Conservation (phyloP, 208 protist genomes). For the Trypanosoma congolense region DNA sequence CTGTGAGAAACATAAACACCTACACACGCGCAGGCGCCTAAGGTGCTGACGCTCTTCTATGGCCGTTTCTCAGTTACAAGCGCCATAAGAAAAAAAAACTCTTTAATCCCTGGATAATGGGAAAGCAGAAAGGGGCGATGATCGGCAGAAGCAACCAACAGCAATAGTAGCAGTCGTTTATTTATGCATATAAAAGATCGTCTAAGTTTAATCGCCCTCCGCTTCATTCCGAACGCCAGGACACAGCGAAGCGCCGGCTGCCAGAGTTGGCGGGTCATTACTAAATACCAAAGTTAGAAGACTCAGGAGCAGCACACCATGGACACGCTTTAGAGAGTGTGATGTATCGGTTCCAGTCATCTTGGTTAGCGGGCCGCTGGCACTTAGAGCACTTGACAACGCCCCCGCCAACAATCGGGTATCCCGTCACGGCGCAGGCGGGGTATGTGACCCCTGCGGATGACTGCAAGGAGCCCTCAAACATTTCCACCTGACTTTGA, state of each 20-base stretch:
- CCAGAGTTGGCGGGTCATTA: neutral
- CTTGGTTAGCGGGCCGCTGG: constrained; percentile 79
- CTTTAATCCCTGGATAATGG: too few relatives aligned
- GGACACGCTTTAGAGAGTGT: constrained; percentile 77
- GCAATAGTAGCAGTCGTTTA: constrained; percentile 8
- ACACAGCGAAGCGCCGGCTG: too few relatives aligned
- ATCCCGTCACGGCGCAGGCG: constrained; percentile 88
- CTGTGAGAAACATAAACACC: too few relatives aligned
- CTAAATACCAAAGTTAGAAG: constrained; percentile 64
- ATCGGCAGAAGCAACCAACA: neutral
- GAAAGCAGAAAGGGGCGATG: neutral
- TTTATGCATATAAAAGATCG: too few relatives aligned
- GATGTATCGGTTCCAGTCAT: constrained; percentile 90
- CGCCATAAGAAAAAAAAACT: too few relatives aligned
- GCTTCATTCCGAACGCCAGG: too few relatives aligned
- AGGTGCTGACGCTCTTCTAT: too few relatives aligned
- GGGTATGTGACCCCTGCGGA: constrained; percentile 63
- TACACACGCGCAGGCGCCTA: too few relatives aligned
- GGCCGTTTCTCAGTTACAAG: too few relatives aligned
- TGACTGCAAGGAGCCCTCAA: constrained; percentile 75
- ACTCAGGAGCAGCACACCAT: constrained; percentile 73
- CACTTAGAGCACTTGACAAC: constrained; percentile 67
- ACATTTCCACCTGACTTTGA: constrained; percentile 69
- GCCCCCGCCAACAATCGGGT: constrained; percentile 70
- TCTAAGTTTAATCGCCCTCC: too few relatives aligned